These are phyloP conservation scores for Kuraishia piskuri DNA, from an alignment of 805 yeast genomes.

Conservation along the genomic window DNA sequence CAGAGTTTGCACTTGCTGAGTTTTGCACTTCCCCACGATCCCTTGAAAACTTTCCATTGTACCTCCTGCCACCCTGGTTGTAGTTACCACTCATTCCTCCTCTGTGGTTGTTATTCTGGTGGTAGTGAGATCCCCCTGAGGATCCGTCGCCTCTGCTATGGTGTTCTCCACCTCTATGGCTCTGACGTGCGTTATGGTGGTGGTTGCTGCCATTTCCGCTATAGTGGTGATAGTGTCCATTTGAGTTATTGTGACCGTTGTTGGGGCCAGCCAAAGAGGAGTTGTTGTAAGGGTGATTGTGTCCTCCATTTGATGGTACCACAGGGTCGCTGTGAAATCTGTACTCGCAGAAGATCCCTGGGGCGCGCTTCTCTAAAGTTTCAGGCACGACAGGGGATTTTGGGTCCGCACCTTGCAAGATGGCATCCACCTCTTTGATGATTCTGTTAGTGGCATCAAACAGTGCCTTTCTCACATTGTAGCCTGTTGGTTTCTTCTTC, in stretches of 20 bases:
- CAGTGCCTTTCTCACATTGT: constrained; percentile 11
- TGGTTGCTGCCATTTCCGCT: neutral
- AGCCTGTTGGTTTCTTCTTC: neutral
- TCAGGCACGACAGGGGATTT: constrained; percentile 1
- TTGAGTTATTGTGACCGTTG: neutral
- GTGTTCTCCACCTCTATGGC: neutral
- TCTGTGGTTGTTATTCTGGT: neutral
- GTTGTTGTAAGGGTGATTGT: neutral
- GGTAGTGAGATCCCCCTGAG: neutral
- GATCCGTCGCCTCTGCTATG: neutral
- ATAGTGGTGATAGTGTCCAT: neutral
- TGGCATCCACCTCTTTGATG: constrained; percentile 38
- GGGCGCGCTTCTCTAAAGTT: neutral
- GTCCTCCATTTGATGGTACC: neutral
- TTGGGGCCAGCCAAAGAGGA: neutral
- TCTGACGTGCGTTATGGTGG: neutral
- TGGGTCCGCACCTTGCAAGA: constrained; percentile 26
- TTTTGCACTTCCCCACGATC: neutral
- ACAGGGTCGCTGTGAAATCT: constrained; percentile 1
- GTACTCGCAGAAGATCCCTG: constrained; percentile 1
- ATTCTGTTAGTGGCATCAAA: constrained; percentile 37
- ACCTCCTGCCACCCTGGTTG: neutral
- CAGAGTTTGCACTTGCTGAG: neutral
- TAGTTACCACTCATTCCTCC: neutral
- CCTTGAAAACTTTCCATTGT: neutral